Percentiles rank a stretch among this genome's conserved stretches.
phyloP scores from a whole-genome alignment of 371 early-diverging fungal genomes.

The Parasitella parasitica region DNA sequence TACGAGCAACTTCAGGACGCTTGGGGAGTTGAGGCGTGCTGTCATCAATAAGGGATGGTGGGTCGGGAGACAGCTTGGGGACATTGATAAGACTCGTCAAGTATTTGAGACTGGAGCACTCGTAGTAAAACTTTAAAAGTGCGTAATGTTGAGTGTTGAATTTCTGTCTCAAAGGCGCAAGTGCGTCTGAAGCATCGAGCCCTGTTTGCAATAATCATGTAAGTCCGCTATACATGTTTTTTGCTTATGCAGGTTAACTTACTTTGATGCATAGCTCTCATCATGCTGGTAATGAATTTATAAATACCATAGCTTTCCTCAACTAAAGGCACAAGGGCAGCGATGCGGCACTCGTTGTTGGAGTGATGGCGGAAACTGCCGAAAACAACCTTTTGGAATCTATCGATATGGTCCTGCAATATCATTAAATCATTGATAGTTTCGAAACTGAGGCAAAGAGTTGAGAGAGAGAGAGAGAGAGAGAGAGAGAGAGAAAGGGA shows the following conservation, averaged over 20 bases:
- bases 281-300: conserved; percentile 92
- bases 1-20: conserved; percentile 30
- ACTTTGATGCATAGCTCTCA: conserved; percentile 95
- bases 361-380: conserved; percentile 79
- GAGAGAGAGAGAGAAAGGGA: too few species aligned
- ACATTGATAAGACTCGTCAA: conserved; percentile 91
- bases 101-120: conserved; percentile 87
- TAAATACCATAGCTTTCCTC: conserved; percentile 97
- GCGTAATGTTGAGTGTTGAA: conserved; percentile 87
- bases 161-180: conserved; percentile 83
- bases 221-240: too few species aligned
- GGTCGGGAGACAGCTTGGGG: conserved; percentile 82
- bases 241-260: conserved; percentile 26
- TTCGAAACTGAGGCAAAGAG: conserved; percentile 88
- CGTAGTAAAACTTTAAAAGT: conserved; percentile 87
- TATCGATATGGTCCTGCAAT: conserved; percentile 88
- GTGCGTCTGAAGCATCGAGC: conserved; percentile 79
- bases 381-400: conserved; percentile 89
- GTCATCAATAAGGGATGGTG: conserved; percentile 66
- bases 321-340: conserved; percentile 93
- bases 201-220: conserved; percentile 26
- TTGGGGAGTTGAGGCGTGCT: conserved; percentile 43
- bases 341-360: conserved; percentile 93
- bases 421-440: conserved; percentile 92
- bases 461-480: too few species aligned